These are phyloP conservation scores for Aureoboletus auriporus DNA, from an alignment of 768 basidiomycete species.

Conservation along the genomic window DNA sequence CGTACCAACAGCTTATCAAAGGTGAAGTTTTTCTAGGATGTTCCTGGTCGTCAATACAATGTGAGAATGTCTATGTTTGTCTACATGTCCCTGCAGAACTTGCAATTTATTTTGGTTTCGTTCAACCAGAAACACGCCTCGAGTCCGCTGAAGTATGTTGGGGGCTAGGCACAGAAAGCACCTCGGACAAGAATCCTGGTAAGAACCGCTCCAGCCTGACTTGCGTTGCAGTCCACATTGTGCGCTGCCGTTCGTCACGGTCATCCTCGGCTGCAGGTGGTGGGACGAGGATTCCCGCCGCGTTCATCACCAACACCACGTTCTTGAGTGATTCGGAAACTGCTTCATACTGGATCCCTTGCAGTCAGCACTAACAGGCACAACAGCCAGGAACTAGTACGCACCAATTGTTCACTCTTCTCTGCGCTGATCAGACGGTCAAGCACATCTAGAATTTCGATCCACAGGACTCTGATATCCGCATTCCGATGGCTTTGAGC, in stretches of 20 bases:
- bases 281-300: constrained; percentile 77
- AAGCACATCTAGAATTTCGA: constrained; percentile 82
- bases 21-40: constrained; percentile 50
- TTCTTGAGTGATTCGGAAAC: constrained; percentile 97
- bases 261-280: constrained; percentile 37
- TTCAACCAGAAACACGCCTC: constrained; percentile 11
- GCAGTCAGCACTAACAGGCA: constrained; percentile 2
- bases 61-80: background rate
- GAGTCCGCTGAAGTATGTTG: constrained; percentile 11
- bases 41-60: background rate
- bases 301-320: constrained; percentile 93
- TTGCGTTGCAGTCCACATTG: constrained; percentile 80
- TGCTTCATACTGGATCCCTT: constrained; percentile 71
- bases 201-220: constrained; percentile 88
- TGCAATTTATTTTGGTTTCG: background rate
- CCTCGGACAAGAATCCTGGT: constrained; percentile 80
- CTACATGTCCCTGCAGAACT: constrained; percentile 2
- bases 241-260: constrained; percentile 58
- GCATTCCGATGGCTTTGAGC: constrained; percentile 56
- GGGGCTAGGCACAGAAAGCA: constrained; percentile 47
- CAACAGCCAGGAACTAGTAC: background rate
- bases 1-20: constrained; percentile 49
- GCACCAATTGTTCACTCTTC: constrained; percentile 80
- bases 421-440: constrained; percentile 88
- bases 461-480: constrained; percentile 77